Evolutionary conservation across 176 grass and related monocot genomes (phyloP).

Genomic region (Lolium rigidum): DNA sequence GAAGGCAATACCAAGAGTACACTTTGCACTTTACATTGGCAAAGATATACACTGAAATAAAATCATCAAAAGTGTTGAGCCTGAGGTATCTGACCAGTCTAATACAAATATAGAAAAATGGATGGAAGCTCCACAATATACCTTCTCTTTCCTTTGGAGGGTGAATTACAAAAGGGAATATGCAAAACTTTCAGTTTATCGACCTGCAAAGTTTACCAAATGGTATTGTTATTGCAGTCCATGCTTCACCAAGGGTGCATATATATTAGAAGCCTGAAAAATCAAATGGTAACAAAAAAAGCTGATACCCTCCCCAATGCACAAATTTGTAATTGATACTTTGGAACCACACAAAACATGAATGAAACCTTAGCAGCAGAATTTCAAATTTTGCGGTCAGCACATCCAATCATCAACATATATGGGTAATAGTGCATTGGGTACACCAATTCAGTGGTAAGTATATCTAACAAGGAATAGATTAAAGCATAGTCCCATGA

Average conservation of each 20-base stretch:
- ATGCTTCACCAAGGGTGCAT: conserved; percentile 19
- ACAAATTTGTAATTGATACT: not conserved
- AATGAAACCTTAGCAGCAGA: conserved; percentile 17
- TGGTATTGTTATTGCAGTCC: conserved; percentile 34
- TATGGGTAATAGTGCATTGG: not conserved
- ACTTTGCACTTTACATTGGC: too few species aligned
- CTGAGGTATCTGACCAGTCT: too few species aligned
- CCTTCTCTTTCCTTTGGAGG: conserved; percentile 92
- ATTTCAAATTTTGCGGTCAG: not conserved
- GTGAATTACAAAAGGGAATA: conserved; percentile 91
- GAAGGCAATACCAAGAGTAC: too few species aligned
- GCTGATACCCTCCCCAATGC: not conserved
- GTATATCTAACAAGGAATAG: conserved; percentile 29
- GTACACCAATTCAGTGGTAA: conserved; percentile 15
- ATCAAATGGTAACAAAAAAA: conserved; percentile 11
- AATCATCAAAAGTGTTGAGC: too few species aligned
- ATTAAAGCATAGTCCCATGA: conserved; percentile 8
- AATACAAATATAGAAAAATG: too few species aligned
- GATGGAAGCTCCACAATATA: conserved; percentile 64
- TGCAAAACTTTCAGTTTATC: conserved; percentile 94
- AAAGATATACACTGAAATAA: too few species aligned
- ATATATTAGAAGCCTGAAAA: conserved; percentile 11
- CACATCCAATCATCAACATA: not conserved
- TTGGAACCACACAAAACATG: conserved; percentile 15
- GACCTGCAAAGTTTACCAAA: conserved; percentile 51